Percentiles rank a stretch among this genome's conserved stretches.
Evolutionary conservation across 164 flowering plant genomes (phyloP).

Genomic region (Santalum album): DNA sequence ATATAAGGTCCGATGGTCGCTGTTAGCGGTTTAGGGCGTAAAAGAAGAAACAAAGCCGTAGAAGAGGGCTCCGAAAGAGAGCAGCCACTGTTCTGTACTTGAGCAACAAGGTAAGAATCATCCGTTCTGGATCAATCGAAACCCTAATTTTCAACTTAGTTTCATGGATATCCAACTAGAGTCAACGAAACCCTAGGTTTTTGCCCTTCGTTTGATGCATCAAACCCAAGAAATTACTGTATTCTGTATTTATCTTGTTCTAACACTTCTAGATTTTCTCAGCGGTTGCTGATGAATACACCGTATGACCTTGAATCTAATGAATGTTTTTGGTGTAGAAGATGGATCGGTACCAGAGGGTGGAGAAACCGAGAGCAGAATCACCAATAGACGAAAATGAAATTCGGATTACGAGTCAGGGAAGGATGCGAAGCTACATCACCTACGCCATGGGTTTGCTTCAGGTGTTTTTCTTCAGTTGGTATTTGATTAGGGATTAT

Average conservation of each 20-base stretch:
- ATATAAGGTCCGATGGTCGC: slow-evolving; percentile 15
- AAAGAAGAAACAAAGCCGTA: slow-evolving; percentile 44
- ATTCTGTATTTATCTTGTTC: neutral
- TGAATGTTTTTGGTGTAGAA: slow-evolving; percentile 1
- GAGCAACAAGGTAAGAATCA: neutral
- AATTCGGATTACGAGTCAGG: slow-evolving; percentile 77
- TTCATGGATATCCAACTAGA: neutral
- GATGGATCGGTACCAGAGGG: slow-evolving; percentile 91
- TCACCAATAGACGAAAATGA: slow-evolving; percentile 75
- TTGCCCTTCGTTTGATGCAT: neutral
- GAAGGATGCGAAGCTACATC: slow-evolving; percentile 77
- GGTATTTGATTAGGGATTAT: neutral
- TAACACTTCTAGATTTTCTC: neutral
- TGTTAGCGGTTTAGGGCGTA: slow-evolving; percentile 32
- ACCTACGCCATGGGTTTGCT: slow-evolving; percentile 73
- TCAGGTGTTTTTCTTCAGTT: slow-evolving; percentile 25
- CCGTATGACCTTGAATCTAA: too few species aligned
- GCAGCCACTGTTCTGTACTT: neutral
- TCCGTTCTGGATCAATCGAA: neutral
- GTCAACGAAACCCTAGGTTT: neutral
- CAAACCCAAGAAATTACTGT: neutral
- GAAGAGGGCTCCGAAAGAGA: slow-evolving; percentile 34
- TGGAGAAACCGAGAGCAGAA: slow-evolving; percentile 74
- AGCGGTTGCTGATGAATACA: neutral
- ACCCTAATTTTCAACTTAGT: neutral